Base-by-base conservation (phyloP, 768 basidiomycete genomes). In the Neoboletus magnificus region DNA sequence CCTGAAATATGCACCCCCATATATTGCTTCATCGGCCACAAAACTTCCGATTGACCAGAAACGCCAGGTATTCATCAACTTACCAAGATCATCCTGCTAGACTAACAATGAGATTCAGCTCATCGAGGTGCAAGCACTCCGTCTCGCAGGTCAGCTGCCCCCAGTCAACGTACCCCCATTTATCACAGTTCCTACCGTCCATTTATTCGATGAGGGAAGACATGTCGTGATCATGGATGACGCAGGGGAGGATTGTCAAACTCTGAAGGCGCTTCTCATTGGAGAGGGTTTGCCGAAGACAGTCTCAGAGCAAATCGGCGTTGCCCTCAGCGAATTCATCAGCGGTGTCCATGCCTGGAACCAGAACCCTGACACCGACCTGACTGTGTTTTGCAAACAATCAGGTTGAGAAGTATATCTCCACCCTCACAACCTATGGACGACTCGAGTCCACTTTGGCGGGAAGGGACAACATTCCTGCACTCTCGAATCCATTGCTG, bases 221-320 rank as follows among this genome's bases (percentile, higher is more conserved):
- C 73, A 79, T 56, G 79, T 78, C 15, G 75, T 87, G 37, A 77
- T 88, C 63, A 85, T 87, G 76, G 81, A 85, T 43, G 86, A 88
- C 55, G 76, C 74, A 49, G 86, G 86, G 4, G 65, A 63, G 32
- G 58, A 66, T 4, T 43, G 52, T 20, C 54, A 40, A 40, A 78
- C 69, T 4, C 66, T 82, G 46, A 82, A 82, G 59, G 63, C 73
- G 10, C 55, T 76, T 8, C 62, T 80, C 54, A 65, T 75, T 32
- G 66, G 72, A 32, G 74, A 75, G 33, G 57, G 73, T 1, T 45
- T 68, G 3, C 64, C 71, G 25, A 56, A 37, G 42, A 59, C 54
- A 13, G 47, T 74, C 29, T 77, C 76, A 3, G 61, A 67, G 37
- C 65, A 76, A 27, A 82, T 87, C 36, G 87, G 86, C 9, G 48